Evolutionary conservation across 495 filamentous ascomycete genomes (phyloP).

Genomic region (Xylona heveae): DNA sequence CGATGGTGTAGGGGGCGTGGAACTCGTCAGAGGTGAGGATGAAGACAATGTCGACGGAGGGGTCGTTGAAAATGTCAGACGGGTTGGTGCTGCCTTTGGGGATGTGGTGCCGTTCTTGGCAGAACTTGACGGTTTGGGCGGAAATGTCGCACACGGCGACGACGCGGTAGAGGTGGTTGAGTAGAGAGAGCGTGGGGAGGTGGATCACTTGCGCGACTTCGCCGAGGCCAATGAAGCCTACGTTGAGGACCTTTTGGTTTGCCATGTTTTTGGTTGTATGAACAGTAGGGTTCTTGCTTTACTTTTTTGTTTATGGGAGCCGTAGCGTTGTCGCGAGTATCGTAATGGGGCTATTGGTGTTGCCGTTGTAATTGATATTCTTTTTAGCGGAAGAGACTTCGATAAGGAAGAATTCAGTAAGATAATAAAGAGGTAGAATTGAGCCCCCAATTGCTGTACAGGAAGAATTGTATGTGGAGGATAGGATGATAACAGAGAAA

Average conservation of each 20-base stretch:
- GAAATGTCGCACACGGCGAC: background rate
- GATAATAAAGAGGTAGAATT: too few species aligned
- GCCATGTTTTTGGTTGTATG: too few species aligned
- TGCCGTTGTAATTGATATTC: too few species aligned
- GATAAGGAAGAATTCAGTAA: too few species aligned
- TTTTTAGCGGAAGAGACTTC: too few species aligned
- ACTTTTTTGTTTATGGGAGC: too few species aligned
- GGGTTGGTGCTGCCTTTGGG: conserved; percentile 11
- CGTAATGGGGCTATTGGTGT: too few species aligned
- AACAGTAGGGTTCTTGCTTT: too few species aligned
- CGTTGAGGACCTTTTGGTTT: background rate
- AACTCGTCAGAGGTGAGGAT: conserved; percentile 28
- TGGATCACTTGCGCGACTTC: background rate
- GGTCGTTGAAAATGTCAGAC: conserved; percentile 10
- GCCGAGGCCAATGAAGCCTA: background rate
- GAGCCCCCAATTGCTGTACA: too few species aligned
- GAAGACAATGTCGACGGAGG: conserved; percentile 26
- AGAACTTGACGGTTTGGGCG: background rate
- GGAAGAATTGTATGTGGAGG: too few species aligned
- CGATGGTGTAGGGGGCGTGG: conserved; percentile 25
- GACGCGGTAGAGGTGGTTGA: background rate
- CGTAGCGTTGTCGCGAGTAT: too few species aligned
- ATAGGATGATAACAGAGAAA: too few species aligned
- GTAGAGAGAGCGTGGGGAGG: background rate
- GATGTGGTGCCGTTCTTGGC: conserved; percentile 1